These are phyloP conservation scores for Penicillium janthinellum DNA, from an alignment of 2,329 filamentous ascomycete species.

Conservation along the genomic window DNA sequence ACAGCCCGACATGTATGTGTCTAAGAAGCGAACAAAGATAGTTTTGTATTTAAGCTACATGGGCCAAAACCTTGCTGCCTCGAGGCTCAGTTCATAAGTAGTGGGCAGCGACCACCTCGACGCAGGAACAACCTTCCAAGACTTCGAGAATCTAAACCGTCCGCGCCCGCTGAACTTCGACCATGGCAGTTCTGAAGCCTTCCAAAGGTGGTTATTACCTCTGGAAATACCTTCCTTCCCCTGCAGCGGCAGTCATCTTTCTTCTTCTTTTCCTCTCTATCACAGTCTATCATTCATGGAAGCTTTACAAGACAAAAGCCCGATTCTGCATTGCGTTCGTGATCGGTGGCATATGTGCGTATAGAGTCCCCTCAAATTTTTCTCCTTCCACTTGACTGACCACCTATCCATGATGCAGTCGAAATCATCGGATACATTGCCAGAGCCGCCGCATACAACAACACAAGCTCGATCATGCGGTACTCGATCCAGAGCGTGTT, in stretches of 20 bases:
- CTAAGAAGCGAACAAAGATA: too few relatives aligned
- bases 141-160: too few relatives aligned
- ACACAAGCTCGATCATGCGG: conserved; percentile 14
- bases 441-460: conserved; percentile 15
- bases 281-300: conserved; percentile 1
- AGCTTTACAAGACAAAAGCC: background rate
- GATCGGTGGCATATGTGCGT: background rate
- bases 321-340: conserved; percentile 1
- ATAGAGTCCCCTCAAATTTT: background rate
- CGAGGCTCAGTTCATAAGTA: background rate
- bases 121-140: background rate
- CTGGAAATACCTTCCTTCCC: conserved; percentile 1
- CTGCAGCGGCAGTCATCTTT: background rate
- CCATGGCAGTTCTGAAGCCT: conserved; percentile 7
- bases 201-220: conserved; percentile 6
- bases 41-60: background rate
- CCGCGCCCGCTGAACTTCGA: background rate
- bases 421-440: conserved; percentile 23
- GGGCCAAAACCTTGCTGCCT: background rate
- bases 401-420: background rate
- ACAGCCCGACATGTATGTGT: background rate
- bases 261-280: background rate
- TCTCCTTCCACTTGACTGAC: background rate
- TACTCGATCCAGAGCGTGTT: conserved; percentile 36
- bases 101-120: background rate